Evolutionary conservation across 176 grass and related monocot genomes (phyloP).

Genomic region (Ananas comosus): DNA sequence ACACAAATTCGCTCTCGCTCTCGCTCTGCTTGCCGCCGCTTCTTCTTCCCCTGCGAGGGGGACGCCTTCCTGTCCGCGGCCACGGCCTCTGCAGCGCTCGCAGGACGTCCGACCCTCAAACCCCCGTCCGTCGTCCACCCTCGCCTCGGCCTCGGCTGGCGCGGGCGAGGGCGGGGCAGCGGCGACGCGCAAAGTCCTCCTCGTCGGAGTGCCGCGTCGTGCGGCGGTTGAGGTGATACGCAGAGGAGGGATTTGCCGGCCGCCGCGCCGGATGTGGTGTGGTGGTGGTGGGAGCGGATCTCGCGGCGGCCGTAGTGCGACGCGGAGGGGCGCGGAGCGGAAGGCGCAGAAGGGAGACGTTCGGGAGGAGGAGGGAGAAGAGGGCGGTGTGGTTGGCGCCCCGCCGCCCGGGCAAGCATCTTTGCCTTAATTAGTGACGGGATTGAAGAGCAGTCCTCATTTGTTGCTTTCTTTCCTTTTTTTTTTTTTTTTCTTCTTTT

Average conservation of each 20-base stretch:
- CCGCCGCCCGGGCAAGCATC: too few relatives aligned
- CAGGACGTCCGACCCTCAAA: neutral
- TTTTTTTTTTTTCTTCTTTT: too few relatives aligned
- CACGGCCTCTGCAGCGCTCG: neutral
- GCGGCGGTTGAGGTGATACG: too few relatives aligned
- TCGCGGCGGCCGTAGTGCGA: slow-evolving; percentile 23
- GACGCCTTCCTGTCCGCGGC: neutral
- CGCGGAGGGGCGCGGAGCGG: neutral
- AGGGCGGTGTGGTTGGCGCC: too few relatives aligned
- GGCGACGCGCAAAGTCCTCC: too few relatives aligned
- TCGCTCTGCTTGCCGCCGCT: slow-evolving; percentile 1
- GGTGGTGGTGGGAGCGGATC: slow-evolving; percentile 15
- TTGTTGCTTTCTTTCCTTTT: too few relatives aligned
- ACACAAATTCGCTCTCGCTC: slow-evolving; percentile 6
- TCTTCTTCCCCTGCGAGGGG: slow-evolving; percentile 20
- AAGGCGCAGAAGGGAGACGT: too few relatives aligned
- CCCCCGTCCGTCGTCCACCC: slow-evolving; percentile 10
- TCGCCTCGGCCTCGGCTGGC: neutral
- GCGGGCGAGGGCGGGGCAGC: neutral
- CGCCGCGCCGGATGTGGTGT: too few relatives aligned
- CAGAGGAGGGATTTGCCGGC: too few relatives aligned
- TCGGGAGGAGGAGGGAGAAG: too few relatives aligned
- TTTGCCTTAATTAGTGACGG: too few relatives aligned
- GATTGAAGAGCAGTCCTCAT: too few relatives aligned
- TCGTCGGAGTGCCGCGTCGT: slow-evolving; percentile 1